Evolutionary conservation across 495 filamentous ascomycete species (phyloP), one percentile per base, ranked within the genome.

Genomic region (Daldinia concentrica): DNA sequence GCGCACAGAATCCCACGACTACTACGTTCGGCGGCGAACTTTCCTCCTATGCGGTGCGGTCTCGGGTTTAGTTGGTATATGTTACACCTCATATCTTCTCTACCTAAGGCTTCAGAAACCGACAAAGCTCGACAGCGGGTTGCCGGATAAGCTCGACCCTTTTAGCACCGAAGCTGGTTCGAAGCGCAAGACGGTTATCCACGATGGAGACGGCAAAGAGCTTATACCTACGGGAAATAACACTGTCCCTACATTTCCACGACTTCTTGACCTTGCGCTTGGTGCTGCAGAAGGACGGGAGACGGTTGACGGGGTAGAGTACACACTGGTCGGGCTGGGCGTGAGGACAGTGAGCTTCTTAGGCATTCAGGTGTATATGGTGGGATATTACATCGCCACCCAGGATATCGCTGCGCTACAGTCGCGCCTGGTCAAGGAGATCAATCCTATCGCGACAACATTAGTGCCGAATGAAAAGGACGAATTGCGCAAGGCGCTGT

Each of bases 341-440:
- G 87, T 95, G 57, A 88, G 95, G 58, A 95, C 91, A 7, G 95
- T 99, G 19, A 93, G 90, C 39, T 97, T 98, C 76, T 78, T 99
- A 45, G 81, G 87, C n/a, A 92, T 99, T 27, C 89, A 97, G 77
- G 95, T 99, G 62, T 99, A 99, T 82, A 91, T 97, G 15, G 91
- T 97, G 0, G 95, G 95, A 6, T 82, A 95, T 68, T 99, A 99
- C 80, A 84, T 97, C 27, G 91, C 92, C 22, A 94, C 89, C 4
- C 79, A 87, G 37, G 93, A 97, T 74, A 89, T 98, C 62, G 84
- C 83, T 4, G 81, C 83, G 3, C 69, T 86, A 34, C 83, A 87
- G 66, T 78, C 71, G 58, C 78, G 76, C 8, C 75, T 84, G 45
- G 76, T 82, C 62, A 87, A 83, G 69, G 79, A 82, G 61, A 82